Evolutionary conservation across 352 stramenopile species (phyloP).

Genomic region (Phytopythium cucurbitacearum): DNA sequence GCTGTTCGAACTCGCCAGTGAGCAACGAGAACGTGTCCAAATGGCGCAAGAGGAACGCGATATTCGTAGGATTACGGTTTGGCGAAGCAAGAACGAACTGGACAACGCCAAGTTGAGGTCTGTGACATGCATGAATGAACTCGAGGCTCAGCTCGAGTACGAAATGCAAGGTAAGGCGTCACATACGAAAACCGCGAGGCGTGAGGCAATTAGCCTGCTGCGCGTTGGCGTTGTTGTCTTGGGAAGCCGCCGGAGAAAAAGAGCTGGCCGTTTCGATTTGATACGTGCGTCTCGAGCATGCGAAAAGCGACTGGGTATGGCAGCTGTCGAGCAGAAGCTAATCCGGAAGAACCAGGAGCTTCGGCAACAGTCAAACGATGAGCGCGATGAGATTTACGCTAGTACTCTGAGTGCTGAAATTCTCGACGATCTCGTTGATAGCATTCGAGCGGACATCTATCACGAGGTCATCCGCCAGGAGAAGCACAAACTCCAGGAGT

Average conservation of each 20-base stretch:
- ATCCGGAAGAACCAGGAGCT: constrained; percentile 26
- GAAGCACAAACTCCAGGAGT: constrained; percentile 13
- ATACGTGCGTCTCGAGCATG: constrained; percentile 43
- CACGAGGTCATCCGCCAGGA: constrained; percentile 14
- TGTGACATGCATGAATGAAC: constrained; percentile 34
- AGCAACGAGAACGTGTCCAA: constrained; percentile 16
- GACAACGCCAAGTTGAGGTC: constrained; percentile 26
- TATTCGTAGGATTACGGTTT: constrained; percentile 27
- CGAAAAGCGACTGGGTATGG: constrained; percentile 68
- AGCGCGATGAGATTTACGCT: constrained; percentile 24
- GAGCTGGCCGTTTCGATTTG: constrained; percentile 33
- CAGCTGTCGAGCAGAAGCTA: constrained; percentile 38
- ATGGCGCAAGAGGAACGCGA: constrained; percentile 48
- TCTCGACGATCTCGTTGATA: constrained; percentile 15
- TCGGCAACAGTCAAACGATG: constrained; percentile 12
- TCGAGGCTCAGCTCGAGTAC: constrained; percentile 44
- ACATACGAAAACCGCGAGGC: constrained; percentile 14
- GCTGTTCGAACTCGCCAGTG: constrained; percentile 10
- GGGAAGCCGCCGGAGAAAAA: constrained; percentile 14
- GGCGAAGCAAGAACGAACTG: constrained; percentile 33
- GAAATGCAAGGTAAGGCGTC: constrained; percentile 25
- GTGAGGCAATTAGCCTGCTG: constrained; percentile 33
- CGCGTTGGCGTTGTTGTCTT: constrained; percentile 27
- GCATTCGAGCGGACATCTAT: constrained; percentile 21
- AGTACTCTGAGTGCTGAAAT: constrained; percentile 18